Base-by-base conservation (phyloP, 176 grass and related monocot genomes). In the Eragrostis curvula region DNA sequence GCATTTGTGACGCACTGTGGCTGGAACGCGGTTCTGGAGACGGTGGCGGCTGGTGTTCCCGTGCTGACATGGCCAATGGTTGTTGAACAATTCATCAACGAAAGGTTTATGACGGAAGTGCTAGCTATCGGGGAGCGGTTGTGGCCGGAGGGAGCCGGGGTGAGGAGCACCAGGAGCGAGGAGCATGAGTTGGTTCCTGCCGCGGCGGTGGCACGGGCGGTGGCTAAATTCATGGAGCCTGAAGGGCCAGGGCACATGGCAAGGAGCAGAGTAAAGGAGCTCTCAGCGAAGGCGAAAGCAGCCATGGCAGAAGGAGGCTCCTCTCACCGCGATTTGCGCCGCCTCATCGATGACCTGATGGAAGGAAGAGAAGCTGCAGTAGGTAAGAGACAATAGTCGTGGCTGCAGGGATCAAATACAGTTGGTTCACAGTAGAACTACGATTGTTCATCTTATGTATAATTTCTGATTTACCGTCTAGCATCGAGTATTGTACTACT, bases 31-130 rank as follows among this genome's bases (percentile, higher is more conserved):
- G 25, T 75, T 10, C 6, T 91, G 12, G 85, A 91, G 51, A 79
- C 73, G 0, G 32, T 63, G 1, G 16, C 55, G 20, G 79, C 87
- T 1, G 90, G 84, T 10, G 70, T 77, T 51, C 78, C 87, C 7
- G 64, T 89, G 70, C 72, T 93, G 25, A 93, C 90, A 5, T 93
- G 87, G 92, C 89, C 89, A 0, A 67, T 91, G 46, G 68, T 58
- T 58, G 45, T 70, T 9, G 89, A 85, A 6, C 81, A 88, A 23
- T 91, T 87, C 75, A 75, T 91, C 70, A 71, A n/a, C 1, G 76
- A 87, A 57, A 71, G 75, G 77, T 25, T 85, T 0, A 7, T 84
- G 15, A 85, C 72, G 0, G 32, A 87, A 0, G 84, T 91, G 11
- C 28, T 83, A 0, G 18, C 1, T 1, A 63, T 83, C 0, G 73